Percentiles rank a stretch among this genome's conserved stretches.
Conservation (phyloP, 2,329 filamentous ascomycete genomes). For the Paecilomyces formosus region DNA sequence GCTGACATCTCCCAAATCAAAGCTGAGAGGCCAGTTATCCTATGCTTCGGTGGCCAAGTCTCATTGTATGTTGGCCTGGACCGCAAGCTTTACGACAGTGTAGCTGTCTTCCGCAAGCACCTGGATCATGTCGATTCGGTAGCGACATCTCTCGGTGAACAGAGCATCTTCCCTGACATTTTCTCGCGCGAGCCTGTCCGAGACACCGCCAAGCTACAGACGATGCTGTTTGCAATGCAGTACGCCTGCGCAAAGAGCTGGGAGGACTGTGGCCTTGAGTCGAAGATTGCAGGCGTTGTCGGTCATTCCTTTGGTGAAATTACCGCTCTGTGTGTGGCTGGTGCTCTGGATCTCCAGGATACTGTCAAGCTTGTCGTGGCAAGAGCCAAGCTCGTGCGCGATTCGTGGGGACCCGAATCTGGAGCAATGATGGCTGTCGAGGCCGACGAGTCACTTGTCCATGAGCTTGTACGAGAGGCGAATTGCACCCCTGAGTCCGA, state of each 20-base stretch:
- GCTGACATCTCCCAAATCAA: conserved; percentile 1
- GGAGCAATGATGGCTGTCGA: conserved; percentile 29
- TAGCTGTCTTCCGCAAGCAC: conserved; percentile 20
- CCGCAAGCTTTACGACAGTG: conserved; percentile 19
- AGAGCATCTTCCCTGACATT: conserved; percentile 25
- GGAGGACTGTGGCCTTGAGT: conserved; percentile 25
- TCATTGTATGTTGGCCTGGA: conserved; percentile 19
- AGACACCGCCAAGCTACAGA: conserved; percentile 25
- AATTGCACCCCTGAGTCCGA: not conserved
- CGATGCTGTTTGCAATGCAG: conserved; percentile 29
- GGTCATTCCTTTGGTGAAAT: conserved; percentile 12
- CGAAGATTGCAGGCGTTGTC: conserved; percentile 1
- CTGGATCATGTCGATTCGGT: conserved; percentile 28
- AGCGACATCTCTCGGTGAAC: conserved; percentile 15
- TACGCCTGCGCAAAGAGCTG: conserved; percentile 30
- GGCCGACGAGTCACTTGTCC: conserved; percentile 10
- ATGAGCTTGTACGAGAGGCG: conserved; percentile 11
- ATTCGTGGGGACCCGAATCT: conserved; percentile 22
- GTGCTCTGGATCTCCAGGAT: conserved; percentile 11
- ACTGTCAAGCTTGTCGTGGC: conserved; percentile 20
- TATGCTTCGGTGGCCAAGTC: conserved; percentile 36
- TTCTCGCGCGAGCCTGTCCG: conserved; percentile 15
- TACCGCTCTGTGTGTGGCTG: conserved; percentile 9
- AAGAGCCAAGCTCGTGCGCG: conserved; percentile 23
- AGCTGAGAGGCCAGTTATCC: conserved; percentile 18